Percentiles rank a stretch among this genome's conserved stretches.
phyloP scores from a whole-genome alignment of 331 rosid genomes.

The Prunus yedoensis region DNA sequence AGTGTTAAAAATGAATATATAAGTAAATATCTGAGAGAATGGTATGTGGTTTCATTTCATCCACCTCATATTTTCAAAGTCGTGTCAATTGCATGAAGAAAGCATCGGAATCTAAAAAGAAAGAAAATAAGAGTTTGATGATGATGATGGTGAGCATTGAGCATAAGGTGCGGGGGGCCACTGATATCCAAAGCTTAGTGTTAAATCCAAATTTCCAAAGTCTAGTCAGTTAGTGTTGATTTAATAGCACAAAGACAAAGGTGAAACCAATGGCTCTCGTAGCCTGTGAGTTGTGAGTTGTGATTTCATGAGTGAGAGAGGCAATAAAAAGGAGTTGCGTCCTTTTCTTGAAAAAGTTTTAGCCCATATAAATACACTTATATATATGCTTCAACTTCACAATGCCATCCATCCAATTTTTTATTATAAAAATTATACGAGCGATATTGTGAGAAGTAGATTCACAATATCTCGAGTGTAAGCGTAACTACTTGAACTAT shows the following conservation, averaged over 20 bases:
- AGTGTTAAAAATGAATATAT: too few species aligned
- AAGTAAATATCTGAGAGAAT: too few species aligned
- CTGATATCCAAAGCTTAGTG: not conserved
- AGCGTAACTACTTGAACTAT: too few species aligned
- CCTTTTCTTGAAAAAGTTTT: conserved; percentile 7
- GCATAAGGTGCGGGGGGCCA: not conserved
- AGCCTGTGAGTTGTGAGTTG: not conserved
- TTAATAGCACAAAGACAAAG: not conserved
- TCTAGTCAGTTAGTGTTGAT: not conserved
- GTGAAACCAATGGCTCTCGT: conserved; percentile 7
- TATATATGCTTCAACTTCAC: not conserved
- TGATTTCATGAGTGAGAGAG: not conserved
- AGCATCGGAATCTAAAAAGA: not conserved
- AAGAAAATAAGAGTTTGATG: not conserved
- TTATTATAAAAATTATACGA: too few species aligned
- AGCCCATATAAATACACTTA: not conserved
- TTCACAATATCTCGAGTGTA: too few species aligned
- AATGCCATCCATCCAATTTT: not conserved
- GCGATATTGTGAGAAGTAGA: too few species aligned
- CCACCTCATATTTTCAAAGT: not conserved
- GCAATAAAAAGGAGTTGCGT: not conserved
- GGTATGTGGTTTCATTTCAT: not conserved
- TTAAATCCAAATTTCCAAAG: conserved; percentile 3
- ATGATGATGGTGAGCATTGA: not conserved
- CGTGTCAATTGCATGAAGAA: not conserved